Evolutionary conservation across 2,329 filamentous ascomycete species (phyloP), one percentile per base, ranked within the genome.

Genomic region (Fusarium armeniacum): DNA sequence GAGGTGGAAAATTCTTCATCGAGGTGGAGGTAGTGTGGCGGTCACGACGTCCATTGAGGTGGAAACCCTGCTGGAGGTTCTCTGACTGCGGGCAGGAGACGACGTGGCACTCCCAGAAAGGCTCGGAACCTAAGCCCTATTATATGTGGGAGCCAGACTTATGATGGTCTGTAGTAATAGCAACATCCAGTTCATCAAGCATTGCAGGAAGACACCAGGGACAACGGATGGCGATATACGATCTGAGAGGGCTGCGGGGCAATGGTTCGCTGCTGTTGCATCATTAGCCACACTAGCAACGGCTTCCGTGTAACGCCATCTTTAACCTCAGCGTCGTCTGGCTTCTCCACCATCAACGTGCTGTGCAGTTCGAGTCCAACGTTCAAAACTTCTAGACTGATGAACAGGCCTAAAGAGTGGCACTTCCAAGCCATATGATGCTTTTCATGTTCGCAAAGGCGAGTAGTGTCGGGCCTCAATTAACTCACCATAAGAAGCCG

Each of bases 21-120:
- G 71, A 72, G 52, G 71, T 75, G 73, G 73, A 75, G 69, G 70
- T 51, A 58, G 58, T 56, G 58, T 74, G 72, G 73, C 71, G 71
- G 71, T 69, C 62, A 72, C 63, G 40, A 61, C 69, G 73, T 49
- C 66, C 69, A 74, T 62, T 66, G 65, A 70, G 68, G 72, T 73
- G 72, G 72, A 74, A 74, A 69, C 59, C 36, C 52, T 61, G 59
- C 60, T 54, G 40, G 35, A 59, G 45, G 57, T 54, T 57, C 58
- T 69, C 58, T 46, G 61, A 64, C 66, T 67, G 58, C 67, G 60
- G 71, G 58, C 63, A 55, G 61, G 47, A 57, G 47, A 74, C 70
- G 59, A 75, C 71, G 73, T 75, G 73, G 73, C 73, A 71, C 62
- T 47, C 55, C 61, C 54, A 67, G 69, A 74, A 73, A 64, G 57